Percentiles rank a stretch among this genome's conserved stretches.
phyloP scores from a whole-genome alignment of 2,329 filamentous ascomycete species.

The Emergomyces orientalis region DNA sequence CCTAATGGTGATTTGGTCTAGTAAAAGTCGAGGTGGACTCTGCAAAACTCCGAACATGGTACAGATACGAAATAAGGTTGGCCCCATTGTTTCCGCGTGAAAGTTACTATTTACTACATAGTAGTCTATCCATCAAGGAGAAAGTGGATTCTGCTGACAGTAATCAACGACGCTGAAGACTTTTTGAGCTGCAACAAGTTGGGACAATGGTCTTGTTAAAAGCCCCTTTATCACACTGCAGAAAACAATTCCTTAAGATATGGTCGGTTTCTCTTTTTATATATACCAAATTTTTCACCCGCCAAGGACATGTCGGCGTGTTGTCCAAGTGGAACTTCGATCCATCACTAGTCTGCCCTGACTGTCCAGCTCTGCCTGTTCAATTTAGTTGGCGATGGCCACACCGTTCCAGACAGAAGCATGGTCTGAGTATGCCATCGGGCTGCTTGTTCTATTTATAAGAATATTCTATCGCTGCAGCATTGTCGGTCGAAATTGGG shows the following conservation, averaged over 20 bases:
- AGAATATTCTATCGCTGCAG: slow-evolving; percentile 35
- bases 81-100: neutral
- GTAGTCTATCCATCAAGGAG: neutral
- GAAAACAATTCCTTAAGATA: neutral
- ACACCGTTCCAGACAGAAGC: slow-evolving; percentile 38
- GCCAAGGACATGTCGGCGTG: neutral
- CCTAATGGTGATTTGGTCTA: neutral
- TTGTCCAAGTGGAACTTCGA: neutral
- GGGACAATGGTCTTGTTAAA: neutral
- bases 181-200: neutral
- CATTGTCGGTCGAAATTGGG: slow-evolving; percentile 33
- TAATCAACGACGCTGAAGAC: neutral
- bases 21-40: no score
- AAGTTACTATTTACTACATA: neutral
- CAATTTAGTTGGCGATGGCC: neutral
- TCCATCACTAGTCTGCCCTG: neutral
- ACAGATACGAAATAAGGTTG: neutral
- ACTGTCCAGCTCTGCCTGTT: neutral
- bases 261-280: neutral
- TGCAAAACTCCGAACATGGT: no score
- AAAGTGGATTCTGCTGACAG: neutral
- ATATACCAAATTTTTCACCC: neutral
- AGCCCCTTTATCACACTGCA: neutral
- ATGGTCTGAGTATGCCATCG: slow-evolving; percentile 39
- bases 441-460: slow-evolving; percentile 30